phyloP scores from a whole-genome alignment of 352 stramenopile species.

The Pythium volutum region DNA sequence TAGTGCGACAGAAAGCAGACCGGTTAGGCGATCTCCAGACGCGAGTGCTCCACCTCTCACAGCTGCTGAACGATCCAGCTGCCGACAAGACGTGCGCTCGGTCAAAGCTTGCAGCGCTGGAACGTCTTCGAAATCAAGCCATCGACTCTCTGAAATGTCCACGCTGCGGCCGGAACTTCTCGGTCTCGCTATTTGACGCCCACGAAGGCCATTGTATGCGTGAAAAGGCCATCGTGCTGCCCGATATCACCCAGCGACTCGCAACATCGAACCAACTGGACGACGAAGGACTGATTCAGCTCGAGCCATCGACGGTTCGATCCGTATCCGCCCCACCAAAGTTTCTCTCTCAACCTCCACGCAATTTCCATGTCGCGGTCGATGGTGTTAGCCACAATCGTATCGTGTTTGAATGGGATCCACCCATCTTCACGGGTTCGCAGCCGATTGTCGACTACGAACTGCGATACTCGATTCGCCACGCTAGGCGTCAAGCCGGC shows the following conservation, averaged over 20 bases:
- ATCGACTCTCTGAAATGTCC: conserved; percentile 27
- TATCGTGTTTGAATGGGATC: conserved; percentile 52
- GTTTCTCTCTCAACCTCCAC: conserved; percentile 66
- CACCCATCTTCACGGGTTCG: conserved; percentile 70
- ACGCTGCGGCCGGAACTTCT: conserved; percentile 33
- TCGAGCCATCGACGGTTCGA: neutral
- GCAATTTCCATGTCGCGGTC: conserved; percentile 41
- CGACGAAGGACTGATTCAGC: neutral
- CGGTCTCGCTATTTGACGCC: conserved; percentile 26
- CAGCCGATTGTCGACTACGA: conserved; percentile 67
- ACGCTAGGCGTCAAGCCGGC: conserved; percentile 14
- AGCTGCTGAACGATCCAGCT: conserved; percentile 35
- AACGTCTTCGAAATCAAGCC: conserved; percentile 38
- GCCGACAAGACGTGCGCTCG: conserved; percentile 43
- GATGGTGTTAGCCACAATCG: conserved; percentile 38
- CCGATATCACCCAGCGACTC: neutral
- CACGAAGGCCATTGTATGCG: conserved; percentile 33
- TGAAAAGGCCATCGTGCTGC: conserved; percentile 12
- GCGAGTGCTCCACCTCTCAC: conserved; percentile 43
- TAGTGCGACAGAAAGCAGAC: conserved; percentile 45
- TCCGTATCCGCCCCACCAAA: conserved; percentile 9
- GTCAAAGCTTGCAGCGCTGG: conserved; percentile 34
- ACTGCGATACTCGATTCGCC: conserved; percentile 36
- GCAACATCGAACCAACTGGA: conserved; percentile 1
- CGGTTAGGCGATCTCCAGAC: conserved; percentile 45